phyloP scores from a whole-genome alignment of 2,329 filamentous ascomycete genomes.

The Cadophora luteo-olivacea region DNA sequence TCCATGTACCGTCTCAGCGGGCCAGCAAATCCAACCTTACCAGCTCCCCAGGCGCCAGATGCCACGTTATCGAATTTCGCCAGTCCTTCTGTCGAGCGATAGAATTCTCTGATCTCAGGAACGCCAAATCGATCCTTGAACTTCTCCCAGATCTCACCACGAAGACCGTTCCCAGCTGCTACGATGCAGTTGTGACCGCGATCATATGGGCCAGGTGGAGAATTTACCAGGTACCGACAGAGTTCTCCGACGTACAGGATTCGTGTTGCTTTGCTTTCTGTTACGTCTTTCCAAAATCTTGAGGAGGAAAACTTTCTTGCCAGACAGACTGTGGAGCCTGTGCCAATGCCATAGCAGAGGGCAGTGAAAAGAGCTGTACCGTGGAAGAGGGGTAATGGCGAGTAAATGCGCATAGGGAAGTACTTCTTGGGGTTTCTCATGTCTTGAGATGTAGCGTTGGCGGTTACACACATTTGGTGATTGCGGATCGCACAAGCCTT shows the following conservation, averaged over 20 bases:
- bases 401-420: constrained; percentile 53
- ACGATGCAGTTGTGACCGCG: constrained; percentile 51
- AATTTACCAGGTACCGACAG: constrained; percentile 54
- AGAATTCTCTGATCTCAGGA: constrained; percentile 55
- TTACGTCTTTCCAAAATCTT: constrained; percentile 53
- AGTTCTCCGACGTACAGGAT: constrained; percentile 57
- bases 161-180: constrained; percentile 54
- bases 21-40: constrained; percentile 52
- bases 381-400: constrained; percentile 55
- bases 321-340: constrained; percentile 50
- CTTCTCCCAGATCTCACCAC: constrained; percentile 55
- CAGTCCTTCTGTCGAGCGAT: constrained; percentile 54
- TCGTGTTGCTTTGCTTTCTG: constrained; percentile 50
- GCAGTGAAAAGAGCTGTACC: constrained; percentile 55
- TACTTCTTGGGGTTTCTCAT: constrained; percentile 49
- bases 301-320: constrained; percentile 54
- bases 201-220: constrained; percentile 53
- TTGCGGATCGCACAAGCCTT: constrained; percentile 53
- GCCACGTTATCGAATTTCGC: constrained; percentile 54
- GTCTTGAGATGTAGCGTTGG: constrained; percentile 48
- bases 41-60: constrained; percentile 49
- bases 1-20: constrained; percentile 49
- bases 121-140: constrained; percentile 52
- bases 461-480: constrained; percentile 46
- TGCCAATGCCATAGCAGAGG: constrained; percentile 50